Conservation (phyloP, 2,329 filamentous ascomycete genomes). For the Arachnomyces sp. region DNA sequence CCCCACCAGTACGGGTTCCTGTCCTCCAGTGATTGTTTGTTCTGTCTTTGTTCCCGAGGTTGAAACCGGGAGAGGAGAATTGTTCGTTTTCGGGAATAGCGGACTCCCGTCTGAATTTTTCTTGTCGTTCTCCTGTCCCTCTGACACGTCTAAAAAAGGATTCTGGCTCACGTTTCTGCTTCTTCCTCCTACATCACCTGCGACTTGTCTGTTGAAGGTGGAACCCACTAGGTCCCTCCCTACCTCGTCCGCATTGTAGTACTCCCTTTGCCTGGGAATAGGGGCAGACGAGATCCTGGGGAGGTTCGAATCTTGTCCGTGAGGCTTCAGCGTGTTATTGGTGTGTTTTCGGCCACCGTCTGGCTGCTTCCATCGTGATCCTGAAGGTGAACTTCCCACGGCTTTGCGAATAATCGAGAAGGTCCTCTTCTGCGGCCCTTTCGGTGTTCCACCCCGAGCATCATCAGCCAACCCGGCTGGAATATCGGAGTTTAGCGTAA, state of each 20-base stretch:
- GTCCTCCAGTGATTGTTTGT: neutral
- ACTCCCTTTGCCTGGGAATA: slow-evolving; percentile 11
- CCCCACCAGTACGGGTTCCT: neutral
- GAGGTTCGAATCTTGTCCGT: slow-evolving; percentile 3
- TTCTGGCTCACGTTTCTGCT: slow-evolving; percentile 2
- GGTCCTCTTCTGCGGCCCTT: slow-evolving; percentile 10
- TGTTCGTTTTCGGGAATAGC: slow-evolving; percentile 18
- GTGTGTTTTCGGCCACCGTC: slow-evolving; percentile 9
- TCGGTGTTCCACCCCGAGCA: slow-evolving; percentile 23
- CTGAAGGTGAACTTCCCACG: slow-evolving; percentile 12
- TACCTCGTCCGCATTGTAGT: slow-evolving; percentile 34
- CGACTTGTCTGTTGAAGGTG: slow-evolving; percentile 13
- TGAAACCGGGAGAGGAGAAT: slow-evolving; percentile 16
- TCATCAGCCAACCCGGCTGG: slow-evolving; percentile 12
- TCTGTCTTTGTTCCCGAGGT: neutral
- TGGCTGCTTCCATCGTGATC: neutral
- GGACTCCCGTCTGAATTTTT: slow-evolving; percentile 12
- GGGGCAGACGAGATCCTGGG: slow-evolving; percentile 8
- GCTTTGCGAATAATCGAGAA: slow-evolving; percentile 12
- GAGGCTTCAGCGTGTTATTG: slow-evolving; percentile 10
- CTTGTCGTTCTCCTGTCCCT: slow-evolving; percentile 2
- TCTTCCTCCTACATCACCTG: no score
- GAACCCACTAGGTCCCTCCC: slow-evolving; percentile 30
- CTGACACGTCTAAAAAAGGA: slow-evolving; percentile 21
- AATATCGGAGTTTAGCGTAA: slow-evolving; percentile 26